Conservation (phyloP, 441 rosid genomes). For the Corymbia citriodora region DNA sequence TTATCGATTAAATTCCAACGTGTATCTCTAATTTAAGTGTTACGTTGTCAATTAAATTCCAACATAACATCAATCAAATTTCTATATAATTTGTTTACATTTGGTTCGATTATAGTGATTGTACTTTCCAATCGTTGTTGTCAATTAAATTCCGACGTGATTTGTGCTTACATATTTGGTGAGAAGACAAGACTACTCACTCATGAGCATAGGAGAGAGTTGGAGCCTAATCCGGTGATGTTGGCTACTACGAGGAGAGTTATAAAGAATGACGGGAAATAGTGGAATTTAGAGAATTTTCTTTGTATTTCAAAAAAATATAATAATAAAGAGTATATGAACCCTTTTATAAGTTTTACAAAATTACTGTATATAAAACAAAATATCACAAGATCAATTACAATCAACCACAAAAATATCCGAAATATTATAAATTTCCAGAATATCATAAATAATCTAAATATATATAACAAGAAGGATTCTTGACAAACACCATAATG, state of each 20-base stretch:
- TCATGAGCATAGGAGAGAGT: neutral
- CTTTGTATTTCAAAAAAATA: neutral
- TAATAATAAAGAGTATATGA: no score
- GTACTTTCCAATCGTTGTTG: neutral
- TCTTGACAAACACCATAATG: neutral
- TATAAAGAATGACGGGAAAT: fast-evolving
- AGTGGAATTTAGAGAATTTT: neutral
- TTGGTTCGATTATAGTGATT: neutral
- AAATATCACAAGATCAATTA: neutral
- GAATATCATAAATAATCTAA: neutral
- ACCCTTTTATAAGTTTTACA: neutral
- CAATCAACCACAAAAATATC: neutral
- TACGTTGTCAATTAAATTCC: fast-evolving
- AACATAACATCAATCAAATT: neutral
- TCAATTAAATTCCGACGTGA: no score
- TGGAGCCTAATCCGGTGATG: neutral
- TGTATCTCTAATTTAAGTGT: fast-evolving
- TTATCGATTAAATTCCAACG: no score
- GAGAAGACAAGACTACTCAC: neutral
- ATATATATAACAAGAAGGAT: neutral
- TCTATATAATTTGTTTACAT: no score
- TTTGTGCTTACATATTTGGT: no score
- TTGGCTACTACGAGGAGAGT: neutral
- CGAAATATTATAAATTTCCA: neutral
- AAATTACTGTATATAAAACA: fast-evolving